Base-by-base conservation (phyloP, 1,139 yeast species). In the Candida sanyaensis region DNA sequence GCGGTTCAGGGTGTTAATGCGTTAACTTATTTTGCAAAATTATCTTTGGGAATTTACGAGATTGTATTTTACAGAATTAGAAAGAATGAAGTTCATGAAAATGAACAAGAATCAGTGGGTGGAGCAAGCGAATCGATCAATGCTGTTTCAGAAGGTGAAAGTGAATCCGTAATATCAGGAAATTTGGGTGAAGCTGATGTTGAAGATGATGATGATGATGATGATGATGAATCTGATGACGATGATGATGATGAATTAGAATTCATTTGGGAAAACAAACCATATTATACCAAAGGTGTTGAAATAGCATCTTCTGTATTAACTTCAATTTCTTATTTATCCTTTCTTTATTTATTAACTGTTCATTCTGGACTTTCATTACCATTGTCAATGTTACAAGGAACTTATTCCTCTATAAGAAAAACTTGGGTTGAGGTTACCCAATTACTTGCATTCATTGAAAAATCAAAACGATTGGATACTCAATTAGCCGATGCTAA, bases 311-410 rank as follows among this genome's bases (percentile, higher is more conserved):
- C 82, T 5, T 68, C 80, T 11, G 43, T 75, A 1, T 55, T 81
- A 43, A 76, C 77, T 62, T 64, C 71, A 0, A 40, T 61, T 0
- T 65, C 77, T 1, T 66, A 69, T 49, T 43, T 70, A 13, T 56
- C 61, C 12, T 72, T 73, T 52, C 64, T 70, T 12, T 75, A 73
- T 58, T 58, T 75, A 36, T 57, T 75, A 28, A 66, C 65, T 4
- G 57, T 83, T 31, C 82, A 87, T 55, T 66, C 81, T 7, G 77
- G 80, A 39, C 66, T 85, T 47, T 72, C 86, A 37, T 69, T 86
- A 47, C 95, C 95, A 6, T 60, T 88, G 12, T 81, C 86, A 49
- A 75, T 88, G 63, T 62, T 88, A 31, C 83, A 86, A 52, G 95
- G 89, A 45, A 73, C 88, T 10, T 80, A 83, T 57, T 67, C 80